phyloP scores from a whole-genome alignment of 331 rosid species.

The Pyrus hybrid region DNA sequence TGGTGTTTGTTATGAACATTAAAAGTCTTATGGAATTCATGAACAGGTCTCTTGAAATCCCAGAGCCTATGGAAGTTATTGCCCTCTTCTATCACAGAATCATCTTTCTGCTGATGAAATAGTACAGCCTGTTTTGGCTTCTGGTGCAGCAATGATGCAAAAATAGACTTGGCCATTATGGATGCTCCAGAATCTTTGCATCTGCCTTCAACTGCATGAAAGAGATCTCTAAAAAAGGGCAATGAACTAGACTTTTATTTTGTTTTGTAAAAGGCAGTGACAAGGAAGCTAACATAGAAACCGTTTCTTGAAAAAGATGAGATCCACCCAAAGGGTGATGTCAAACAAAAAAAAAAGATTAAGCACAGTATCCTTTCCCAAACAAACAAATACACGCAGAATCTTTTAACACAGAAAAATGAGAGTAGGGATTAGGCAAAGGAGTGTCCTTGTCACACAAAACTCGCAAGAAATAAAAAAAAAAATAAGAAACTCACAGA shows the following conservation, averaged over 20 bases:
- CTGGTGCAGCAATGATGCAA: conserved; percentile 64
- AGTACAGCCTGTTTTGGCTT: conserved; percentile 51
- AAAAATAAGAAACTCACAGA: not conserved
- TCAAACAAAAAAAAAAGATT: conserved; percentile 1
- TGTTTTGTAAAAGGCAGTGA: not conserved
- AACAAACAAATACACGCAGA: not conserved
- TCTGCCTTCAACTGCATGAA: conserved; percentile 86
- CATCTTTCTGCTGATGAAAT: conserved; percentile 52
- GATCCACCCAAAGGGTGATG: conserved; percentile 6
- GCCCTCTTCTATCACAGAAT: conserved; percentile 45
- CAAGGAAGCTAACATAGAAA: conserved; percentile 10
- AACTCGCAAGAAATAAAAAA: not conserved
- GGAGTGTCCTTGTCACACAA: conserved; percentile 15
- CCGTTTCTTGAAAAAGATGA: not conserved
- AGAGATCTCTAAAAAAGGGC: conserved; percentile 60
- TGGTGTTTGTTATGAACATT: conserved; percentile 40
- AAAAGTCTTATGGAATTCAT: conserved; percentile 45
- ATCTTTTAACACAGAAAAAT: not conserved
- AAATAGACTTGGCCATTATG: conserved; percentile 86
- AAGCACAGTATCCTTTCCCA: conserved; percentile 4
- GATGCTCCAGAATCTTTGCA: conserved; percentile 79
- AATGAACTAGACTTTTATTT: conserved; percentile 16
- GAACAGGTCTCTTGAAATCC: conserved; percentile 61
- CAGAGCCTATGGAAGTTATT: conserved; percentile 53
- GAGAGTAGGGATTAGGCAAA: conserved; percentile 8